Percentiles rank a stretch among this genome's conserved stretches.
phyloP scores from a whole-genome alignment of 1,284 basidiomycete genomes.

The Ustilago tritici region DNA sequence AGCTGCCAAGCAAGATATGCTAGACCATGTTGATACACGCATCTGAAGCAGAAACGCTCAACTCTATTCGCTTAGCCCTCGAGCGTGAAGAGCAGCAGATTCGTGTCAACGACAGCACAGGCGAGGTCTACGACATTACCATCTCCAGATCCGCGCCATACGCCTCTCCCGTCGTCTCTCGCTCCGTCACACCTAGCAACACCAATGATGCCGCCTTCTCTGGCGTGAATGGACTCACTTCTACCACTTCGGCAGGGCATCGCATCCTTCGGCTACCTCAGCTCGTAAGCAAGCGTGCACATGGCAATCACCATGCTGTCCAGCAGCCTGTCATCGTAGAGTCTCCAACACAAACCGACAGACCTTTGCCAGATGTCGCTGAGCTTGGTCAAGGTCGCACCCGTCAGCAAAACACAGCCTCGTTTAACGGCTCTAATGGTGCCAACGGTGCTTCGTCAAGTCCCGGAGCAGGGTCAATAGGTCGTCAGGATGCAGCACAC shows the following conservation, averaged over 20 bases:
- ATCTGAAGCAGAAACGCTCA: constrained; percentile 57
- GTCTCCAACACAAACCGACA: constrained; percentile 7
- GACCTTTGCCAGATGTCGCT: constrained; percentile 13
- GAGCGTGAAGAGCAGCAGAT: constrained; percentile 63
- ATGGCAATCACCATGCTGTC: constrained; percentile 21
- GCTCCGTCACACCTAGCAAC: constrained; percentile 48
- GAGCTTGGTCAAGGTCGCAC: constrained; percentile 20
- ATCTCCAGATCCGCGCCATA: constrained; percentile 63
- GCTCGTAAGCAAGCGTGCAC: constrained; percentile 57
- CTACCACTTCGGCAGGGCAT: constrained; percentile 37
- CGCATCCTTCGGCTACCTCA: constrained; percentile 56
- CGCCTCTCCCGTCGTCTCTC: constrained; percentile 58
- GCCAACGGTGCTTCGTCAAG: constrained; percentile 2
- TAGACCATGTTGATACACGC: constrained; percentile 51
- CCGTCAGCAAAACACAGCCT: constrained; percentile 11
- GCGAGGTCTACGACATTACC: constrained; percentile 65
- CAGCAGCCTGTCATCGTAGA: constrained; percentile 25
- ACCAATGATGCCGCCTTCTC: constrained; percentile 31
- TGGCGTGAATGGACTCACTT: constrained; percentile 20
- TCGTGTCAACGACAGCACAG: constrained; percentile 59
- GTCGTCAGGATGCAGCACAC: constrained; percentile 35
- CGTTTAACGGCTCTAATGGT: constrained; percentile 4
- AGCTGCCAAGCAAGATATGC: constrained; percentile 21
- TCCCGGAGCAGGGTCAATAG: constrained; percentile 4
- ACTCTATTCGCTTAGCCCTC: constrained; percentile 58